Base-by-base conservation (phyloP, 495 filamentous ascomycete species). In the Chaetomium cochliodes region DNA sequence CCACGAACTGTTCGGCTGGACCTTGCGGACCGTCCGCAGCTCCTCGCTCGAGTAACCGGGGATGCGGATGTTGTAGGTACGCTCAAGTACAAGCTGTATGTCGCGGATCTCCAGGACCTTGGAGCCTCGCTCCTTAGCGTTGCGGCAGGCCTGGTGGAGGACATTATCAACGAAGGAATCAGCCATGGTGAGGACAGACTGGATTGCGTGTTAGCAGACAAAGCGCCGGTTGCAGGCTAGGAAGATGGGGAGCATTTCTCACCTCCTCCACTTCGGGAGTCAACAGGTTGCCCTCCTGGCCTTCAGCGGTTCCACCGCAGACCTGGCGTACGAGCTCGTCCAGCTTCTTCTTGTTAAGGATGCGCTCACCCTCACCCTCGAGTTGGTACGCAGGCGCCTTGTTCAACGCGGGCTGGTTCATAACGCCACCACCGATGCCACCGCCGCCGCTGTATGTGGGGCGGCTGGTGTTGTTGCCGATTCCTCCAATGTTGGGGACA, bases 41-140 rank as follows among this genome's bases (percentile, higher is more conserved):
- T 98, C 94, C 70, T 98, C 94, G 33, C 90, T 90, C 6, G 92
- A 87, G 77, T 96, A 97, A 41, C 94, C 94, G 0, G 94, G 96
- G 63, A 97, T 91, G 62, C 94, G 90, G 79, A 98, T 98, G 77
- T 98, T 97, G 85, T 96, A 97, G 74, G 92, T 93, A 62, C 96
- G 90, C 79, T 98, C 94, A 20, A 98, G 88, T 26, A 97, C 88
- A 39, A 97, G 88, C 78, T 97, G 94, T 56, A 98, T 85, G 73
- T 98, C 94, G 66, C 92, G 90, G 55, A 97, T 88, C 68, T 98
- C 94, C 9, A 98, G 87, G 0, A 87, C 86, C 62, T 91, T 90
- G 13, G 90, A 92, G n/a, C 89, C 88, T 28, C 94, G 90, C 51
- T 96, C 85, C 77, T 98, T 98, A 70, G 94, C 92, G 58, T 96